Percentiles rank a stretch among this genome's conserved stretches.
Conservation (phyloP, 164 flowering plant genomes). For the Malania oleifera region DNA sequence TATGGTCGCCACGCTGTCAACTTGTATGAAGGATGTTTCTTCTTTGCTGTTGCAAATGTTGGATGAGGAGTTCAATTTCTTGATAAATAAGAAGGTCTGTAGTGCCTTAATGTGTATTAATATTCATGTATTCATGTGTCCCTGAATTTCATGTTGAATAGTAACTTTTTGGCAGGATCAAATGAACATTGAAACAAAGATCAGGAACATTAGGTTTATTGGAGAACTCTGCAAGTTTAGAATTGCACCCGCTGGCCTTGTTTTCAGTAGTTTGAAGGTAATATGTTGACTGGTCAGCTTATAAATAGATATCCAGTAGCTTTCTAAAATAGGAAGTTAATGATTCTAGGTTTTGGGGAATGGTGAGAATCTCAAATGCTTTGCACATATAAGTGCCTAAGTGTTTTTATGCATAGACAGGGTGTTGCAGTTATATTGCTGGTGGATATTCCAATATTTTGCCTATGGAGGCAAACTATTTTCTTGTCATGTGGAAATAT, state of each 20-base stretch:
- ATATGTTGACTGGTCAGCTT: background rate
- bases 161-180: conserved; percentile 67
- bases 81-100: conserved; percentile 82
- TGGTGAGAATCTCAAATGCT: background rate
- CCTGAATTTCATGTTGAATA: conserved; percentile 7
- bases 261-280: conserved; percentile 92
- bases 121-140: background rate
- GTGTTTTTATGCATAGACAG: background rate
- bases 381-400: background rate
- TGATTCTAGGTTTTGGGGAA: background rate
- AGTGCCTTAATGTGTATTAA: conserved; percentile 3
- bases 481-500: too few species aligned
- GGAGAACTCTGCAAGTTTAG: conserved; percentile 97
- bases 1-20: conserved; percentile 93
- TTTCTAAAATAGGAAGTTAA: background rate
- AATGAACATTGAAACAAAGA: conserved; percentile 97
- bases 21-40: conserved; percentile 94
- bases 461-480: too few species aligned
- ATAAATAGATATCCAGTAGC: background rate
- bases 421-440: background rate
- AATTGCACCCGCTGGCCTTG: conserved; percentile 79
- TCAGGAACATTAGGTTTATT: conserved; percentile 87
- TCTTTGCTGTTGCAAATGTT: conserved; percentile 70
- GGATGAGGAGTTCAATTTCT: conserved; percentile 91
- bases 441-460: background rate